Conservation (phyloP, 768 basidiomycete species). For the Calocybe indica region DNA sequence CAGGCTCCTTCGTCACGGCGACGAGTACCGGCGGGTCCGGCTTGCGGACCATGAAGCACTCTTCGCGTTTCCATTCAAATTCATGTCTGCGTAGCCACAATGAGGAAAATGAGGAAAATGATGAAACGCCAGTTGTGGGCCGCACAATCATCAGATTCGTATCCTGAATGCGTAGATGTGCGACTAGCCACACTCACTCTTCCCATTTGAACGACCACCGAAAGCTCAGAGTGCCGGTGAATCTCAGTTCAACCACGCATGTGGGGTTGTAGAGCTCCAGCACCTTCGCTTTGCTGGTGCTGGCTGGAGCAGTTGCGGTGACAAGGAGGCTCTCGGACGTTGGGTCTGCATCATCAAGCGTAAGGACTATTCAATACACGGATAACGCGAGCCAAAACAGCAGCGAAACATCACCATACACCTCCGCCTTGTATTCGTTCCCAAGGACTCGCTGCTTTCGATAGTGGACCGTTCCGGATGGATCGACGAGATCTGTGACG, state of each 20-base stretch:
- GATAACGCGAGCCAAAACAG: too few relatives aligned
- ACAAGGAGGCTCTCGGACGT: slow-evolving; percentile 66
- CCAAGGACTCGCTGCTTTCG: slow-evolving; percentile 58
- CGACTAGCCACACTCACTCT: slow-evolving; percentile 43
- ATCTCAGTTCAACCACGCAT: slow-evolving; percentile 62
- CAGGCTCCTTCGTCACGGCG: slow-evolving; percentile 72
- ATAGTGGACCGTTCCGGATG: slow-evolving; percentile 60
- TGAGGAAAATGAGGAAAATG: not conserved
- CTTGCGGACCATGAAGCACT: slow-evolving; percentile 77
- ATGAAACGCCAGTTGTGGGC: not conserved
- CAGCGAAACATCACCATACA: slow-evolving; percentile 44
- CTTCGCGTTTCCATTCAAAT: slow-evolving; percentile 83
- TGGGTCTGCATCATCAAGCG: slow-evolving; percentile 44
- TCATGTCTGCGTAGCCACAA: slow-evolving; percentile 46
- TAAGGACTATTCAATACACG: slow-evolving; percentile 11
- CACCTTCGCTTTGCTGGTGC: slow-evolving; percentile 67
- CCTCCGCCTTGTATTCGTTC: slow-evolving; percentile 53
- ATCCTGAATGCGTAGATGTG: too few relatives aligned
- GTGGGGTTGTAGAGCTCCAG: slow-evolving; percentile 75
- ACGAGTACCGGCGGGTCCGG: slow-evolving; percentile 86
- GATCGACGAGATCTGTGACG: slow-evolving; percentile 67
- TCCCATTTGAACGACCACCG: slow-evolving; percentile 82
- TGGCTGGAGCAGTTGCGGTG: slow-evolving; percentile 56
- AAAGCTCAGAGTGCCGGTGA: slow-evolving; percentile 67
- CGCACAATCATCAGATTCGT: too few relatives aligned